These are phyloP conservation scores for Serendipita sp. DNA, from an alignment of 1,284 basidiomycete species.

Conservation along the genomic window DNA sequence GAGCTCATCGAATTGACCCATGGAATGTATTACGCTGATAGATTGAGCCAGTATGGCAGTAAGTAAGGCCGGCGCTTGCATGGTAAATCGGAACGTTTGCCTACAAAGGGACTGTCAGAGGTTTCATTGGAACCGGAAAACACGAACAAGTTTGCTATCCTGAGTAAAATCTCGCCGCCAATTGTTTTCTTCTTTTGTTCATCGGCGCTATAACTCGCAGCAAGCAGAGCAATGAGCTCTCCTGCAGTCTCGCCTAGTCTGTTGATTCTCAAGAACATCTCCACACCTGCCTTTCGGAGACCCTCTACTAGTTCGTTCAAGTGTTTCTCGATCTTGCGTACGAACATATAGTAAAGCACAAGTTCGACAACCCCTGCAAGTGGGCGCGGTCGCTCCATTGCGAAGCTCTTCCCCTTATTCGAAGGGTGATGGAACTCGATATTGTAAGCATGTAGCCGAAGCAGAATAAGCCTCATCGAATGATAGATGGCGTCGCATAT, in stretches of 20 bases:
- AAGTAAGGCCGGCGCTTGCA: conserved; percentile 53
- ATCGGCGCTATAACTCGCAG: conserved; percentile 8
- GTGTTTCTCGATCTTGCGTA: conserved; percentile 43
- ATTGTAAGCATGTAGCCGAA: conserved; percentile 41
- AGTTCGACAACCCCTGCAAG: conserved; percentile 60
- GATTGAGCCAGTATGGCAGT: conserved; percentile 62
- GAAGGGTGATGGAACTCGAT: conserved; percentile 19
- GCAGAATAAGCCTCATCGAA: conserved; percentile 44
- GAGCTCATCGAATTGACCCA: conserved; percentile 57
- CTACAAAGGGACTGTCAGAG: conserved; percentile 23
- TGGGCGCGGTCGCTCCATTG: conserved; percentile 16
- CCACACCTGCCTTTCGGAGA: conserved; percentile 40
- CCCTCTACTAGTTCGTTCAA: conserved; percentile 35
- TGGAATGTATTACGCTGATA: conserved; percentile 51
- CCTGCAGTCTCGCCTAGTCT: conserved; percentile 52
- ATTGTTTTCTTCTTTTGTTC: conserved; percentile 24
- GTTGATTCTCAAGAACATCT: conserved; percentile 41
- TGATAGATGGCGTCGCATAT: conserved; percentile 59
- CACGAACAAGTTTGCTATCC: conserved; percentile 48
- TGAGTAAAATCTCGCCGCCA: conserved; percentile 52
- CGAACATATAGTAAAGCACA: conserved; percentile 62
- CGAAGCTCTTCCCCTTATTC: conserved; percentile 25
- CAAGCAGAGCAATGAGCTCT: conserved; percentile 35
- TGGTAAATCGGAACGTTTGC: conserved; percentile 57
- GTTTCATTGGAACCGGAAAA: not conserved